Evolutionary conservation across 208 protist genomes (phyloP).

Genomic region (Zelonia costaricensis): DNA sequence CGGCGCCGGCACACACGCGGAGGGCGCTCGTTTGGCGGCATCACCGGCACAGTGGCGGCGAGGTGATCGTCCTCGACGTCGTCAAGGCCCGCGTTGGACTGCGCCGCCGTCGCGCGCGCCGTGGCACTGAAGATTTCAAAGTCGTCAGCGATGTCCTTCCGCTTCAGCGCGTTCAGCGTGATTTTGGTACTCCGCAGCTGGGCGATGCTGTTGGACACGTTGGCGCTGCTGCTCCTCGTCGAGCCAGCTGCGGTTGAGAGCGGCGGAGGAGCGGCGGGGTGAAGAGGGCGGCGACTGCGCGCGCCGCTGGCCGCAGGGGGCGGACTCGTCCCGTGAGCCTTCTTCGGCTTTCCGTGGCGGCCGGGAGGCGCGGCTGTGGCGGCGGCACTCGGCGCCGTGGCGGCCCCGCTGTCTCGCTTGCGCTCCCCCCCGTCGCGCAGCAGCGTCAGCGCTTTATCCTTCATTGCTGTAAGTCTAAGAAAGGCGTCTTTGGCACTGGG

Average conservation of each 20-base stretch:
- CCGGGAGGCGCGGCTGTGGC: neutral
- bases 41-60: conserved; percentile 34
- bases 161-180: conserved; percentile 78
- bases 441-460: conserved; percentile 45
- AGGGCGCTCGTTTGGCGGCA: conserved; percentile 11
- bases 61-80: conserved; percentile 28
- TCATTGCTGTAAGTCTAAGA: conserved; percentile 55
- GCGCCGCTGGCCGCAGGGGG: neutral
- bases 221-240: neutral
- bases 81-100: conserved; percentile 15
- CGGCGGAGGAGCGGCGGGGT: neutral
- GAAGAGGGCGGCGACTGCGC: neutral
- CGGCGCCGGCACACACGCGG: neutral
- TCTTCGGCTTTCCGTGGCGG: conserved; percentile 3
- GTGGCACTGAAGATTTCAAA: conserved; percentile 58
- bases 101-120: conserved; percentile 14
- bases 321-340: neutral
- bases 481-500: conserved; percentile 75
- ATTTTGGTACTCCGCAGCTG: conserved; percentile 54
- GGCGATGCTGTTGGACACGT: conserved; percentile 8
- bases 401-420: neutral
- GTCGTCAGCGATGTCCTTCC: conserved; percentile 74
- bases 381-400: neutral
- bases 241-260: neutral
- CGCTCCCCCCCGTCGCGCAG: conserved; percentile 11